These are phyloP conservation scores for Orbilia ellipsospora DNA, from an alignment of 2,329 filamentous ascomycete genomes.

Conservation along the genomic window DNA sequence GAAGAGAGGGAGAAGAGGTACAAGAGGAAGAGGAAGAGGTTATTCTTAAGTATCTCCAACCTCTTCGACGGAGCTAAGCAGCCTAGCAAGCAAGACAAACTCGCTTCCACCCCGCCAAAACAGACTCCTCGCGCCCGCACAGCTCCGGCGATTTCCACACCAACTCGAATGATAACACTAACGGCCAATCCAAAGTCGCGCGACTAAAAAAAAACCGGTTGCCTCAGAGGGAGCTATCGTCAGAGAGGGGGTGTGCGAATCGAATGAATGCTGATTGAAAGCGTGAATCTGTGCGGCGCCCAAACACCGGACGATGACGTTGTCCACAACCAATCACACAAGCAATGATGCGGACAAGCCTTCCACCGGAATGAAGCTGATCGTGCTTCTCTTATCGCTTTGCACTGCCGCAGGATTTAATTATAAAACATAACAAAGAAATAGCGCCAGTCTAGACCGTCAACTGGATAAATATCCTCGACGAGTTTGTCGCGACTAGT, in stretches of 20 bases:
- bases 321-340: conserved; percentile 28
- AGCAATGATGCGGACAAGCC: too few species aligned
- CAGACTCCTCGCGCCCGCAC: conserved; percentile 31
- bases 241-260: background rate
- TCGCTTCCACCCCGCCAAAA: conserved; percentile 43
- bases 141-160: conserved; percentile 32
- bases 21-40: conserved; percentile 1
- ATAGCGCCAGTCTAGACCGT: too few species aligned
- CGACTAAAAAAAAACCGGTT: conserved; percentile 22
- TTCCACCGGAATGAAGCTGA: too few species aligned
- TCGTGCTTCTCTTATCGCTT: too few species aligned
- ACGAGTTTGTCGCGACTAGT: too few species aligned
- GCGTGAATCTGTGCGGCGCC: conserved; percentile 18
- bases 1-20: conserved; percentile 8
- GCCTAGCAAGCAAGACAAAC: too few species aligned
- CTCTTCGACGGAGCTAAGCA: conserved; percentile 23
- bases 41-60: conserved; percentile 50
- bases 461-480: too few species aligned
- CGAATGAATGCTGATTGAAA: too few species aligned
- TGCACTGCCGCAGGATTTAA: too few species aligned
- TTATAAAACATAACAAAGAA: too few species aligned
- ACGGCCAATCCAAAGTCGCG: conserved; percentile 1
- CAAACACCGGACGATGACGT: conserved; percentile 34
- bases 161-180: background rate
- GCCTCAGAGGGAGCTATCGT: background rate